Base-by-base conservation (phyloP, 1,284 basidiomycete species). In the Ustilago lituana region DNA sequence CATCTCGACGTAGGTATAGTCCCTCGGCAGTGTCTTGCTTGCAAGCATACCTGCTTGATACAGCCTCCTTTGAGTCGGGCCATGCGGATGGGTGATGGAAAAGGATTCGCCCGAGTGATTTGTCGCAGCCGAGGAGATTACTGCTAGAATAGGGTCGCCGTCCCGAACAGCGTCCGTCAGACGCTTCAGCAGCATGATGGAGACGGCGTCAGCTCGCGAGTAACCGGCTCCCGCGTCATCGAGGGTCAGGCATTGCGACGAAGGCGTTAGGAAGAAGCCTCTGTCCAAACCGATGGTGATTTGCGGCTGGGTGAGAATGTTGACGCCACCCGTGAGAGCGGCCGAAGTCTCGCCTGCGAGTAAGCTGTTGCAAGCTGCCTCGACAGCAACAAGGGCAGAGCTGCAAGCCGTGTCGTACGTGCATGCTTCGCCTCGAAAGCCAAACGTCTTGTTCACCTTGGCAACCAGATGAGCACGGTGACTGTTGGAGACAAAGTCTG, bases 11-110 rank as follows among this genome's bases (percentile, higher is more conserved):
- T 67, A 67, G 37, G 41, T 49, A 22, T 50, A 51, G 19, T 71
- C 50, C 22, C 36, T 17, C 6, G 68, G 67, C n/a, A 54, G 15
- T 9, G 61, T 56, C n/a, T 51, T 55, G 35, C 63, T 58, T 2
- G 52, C 60, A 17, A 61, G 46, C 67, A 74, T 64, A 5, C 55
- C 56, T n/a, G 62, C 40, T 24, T 50, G 51, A 33, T 68, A 71
- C 10, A 74, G 52, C 27, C 64, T 46, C 31, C 43, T 48, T 36
- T 74, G 72, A 3, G 72, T 71, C 1, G 53, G 63, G 14, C 58
- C 60, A 32, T 74, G 63, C 3, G 72, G 72, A 47, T 74, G 72
- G 2, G 72, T 74, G 54, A 74, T 74, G 31, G 67, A 71, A 45
- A 62, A 60, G 17, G 63, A 66, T 24, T 74, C 64, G 32, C 72